These are phyloP conservation scores for Jamesozyma spencerorum DNA, from an alignment of 805 yeast genomes.

Conservation along the genomic window DNA sequence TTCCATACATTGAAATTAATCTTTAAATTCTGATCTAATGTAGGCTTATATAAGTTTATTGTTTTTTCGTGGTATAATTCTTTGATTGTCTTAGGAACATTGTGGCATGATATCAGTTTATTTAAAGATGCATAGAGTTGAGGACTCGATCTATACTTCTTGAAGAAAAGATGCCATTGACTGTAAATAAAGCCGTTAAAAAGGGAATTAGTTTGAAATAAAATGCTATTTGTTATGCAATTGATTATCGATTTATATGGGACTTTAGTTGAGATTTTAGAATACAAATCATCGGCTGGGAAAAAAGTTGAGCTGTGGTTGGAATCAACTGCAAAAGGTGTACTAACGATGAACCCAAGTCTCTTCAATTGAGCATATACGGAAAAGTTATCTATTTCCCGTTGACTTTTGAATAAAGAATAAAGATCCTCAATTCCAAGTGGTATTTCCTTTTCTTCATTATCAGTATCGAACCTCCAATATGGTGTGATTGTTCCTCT, in stretches of 20 bases:
- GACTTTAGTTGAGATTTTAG: background rate
- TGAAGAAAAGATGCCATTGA: slow-evolving; percentile 13
- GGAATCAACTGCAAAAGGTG: background rate
- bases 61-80: slow-evolving; percentile 5
- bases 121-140: slow-evolving; percentile 28
- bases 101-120: slow-evolving; percentile 18
- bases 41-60: background rate
- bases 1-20: slow-evolving; percentile 73
- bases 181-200: slow-evolving; percentile 16
- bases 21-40: slow-evolving; percentile 7
- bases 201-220: slow-evolving; percentile 2
- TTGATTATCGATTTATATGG: no score
- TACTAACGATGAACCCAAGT: slow-evolving; percentile 60
- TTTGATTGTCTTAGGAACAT: slow-evolving; percentile 9
- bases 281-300: no score
- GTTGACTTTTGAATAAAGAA: slow-evolving; percentile 35
- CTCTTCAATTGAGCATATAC: slow-evolving; percentile 70
- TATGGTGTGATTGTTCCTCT: slow-evolving; percentile 57
- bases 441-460: slow-evolving; percentile 23
- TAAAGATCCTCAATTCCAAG: slow-evolving; percentile 60
- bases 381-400: slow-evolving; percentile 45
- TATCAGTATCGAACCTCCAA: slow-evolving; percentile 7
- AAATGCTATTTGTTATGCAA: no score
- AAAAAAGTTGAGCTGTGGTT: no score
- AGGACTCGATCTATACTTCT: slow-evolving; percentile 19